These are phyloP conservation scores for Termitomyces sp. DNA, from an alignment of 768 basidiomycete species.

Conservation along the genomic window DNA sequence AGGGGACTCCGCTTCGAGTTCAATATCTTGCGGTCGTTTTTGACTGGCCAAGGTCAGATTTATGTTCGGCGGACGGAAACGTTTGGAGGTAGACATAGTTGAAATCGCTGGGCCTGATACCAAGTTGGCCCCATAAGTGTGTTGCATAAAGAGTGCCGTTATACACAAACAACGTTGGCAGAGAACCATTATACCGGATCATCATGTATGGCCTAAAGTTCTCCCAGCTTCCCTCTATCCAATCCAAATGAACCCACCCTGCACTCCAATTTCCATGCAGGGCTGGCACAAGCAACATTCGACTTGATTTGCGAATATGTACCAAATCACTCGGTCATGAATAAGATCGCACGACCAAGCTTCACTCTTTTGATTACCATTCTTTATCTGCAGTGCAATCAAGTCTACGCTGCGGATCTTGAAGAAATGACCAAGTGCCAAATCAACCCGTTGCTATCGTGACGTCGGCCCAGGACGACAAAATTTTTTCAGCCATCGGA, in stretches of 20 bases:
- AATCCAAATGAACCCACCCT: background rate
- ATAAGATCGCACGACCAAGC: background rate
- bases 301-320: background rate
- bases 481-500: background rate
- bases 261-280: background rate
- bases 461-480: background rate
- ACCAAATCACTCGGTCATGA: background rate
- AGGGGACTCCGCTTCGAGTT: constrained; percentile 31
- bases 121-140: constrained; percentile 2
- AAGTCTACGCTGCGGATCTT: background rate
- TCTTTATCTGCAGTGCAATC: too few species aligned
- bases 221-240: background rate
- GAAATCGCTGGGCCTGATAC: background rate
- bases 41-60: constrained; percentile 32
- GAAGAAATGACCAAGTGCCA: background rate
- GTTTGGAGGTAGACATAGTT: constrained; percentile 26
- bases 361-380: background rate
- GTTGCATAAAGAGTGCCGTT: background rate
- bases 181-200: background rate
- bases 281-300: background rate
- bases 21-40: constrained; percentile 26
- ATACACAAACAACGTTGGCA: background rate
- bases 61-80: constrained; percentile 47
- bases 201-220: background rate
- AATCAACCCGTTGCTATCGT: background rate